phyloP scores from a whole-genome alignment of 2,329 filamentous ascomycete species.

The Monilinia fructigena region DNA sequence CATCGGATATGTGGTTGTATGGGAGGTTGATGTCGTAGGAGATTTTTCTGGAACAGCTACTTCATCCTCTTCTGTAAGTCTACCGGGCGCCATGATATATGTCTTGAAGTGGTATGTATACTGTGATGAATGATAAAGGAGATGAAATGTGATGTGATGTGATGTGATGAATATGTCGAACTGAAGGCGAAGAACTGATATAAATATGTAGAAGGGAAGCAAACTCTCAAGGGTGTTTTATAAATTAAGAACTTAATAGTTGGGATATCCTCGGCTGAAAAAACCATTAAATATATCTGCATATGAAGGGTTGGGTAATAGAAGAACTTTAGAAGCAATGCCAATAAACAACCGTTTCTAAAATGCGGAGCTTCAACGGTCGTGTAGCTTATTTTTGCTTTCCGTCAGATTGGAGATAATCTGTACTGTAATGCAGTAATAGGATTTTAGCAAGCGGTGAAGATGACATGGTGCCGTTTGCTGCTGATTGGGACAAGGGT shows the following conservation, averaged over 20 bases:
- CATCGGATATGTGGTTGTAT: constrained; percentile 44
- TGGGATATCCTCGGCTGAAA: constrained; percentile 5
- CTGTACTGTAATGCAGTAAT: constrained; percentile 22
- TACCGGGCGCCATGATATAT: constrained; percentile 31
- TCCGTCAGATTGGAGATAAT: constrained; percentile 18
- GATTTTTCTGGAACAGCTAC: constrained; percentile 29
- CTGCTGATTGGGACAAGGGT: constrained; percentile 18
- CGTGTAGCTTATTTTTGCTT: constrained; percentile 12
- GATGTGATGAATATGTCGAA: constrained; percentile 7
- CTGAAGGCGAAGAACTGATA: constrained; percentile 19
- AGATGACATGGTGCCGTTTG: constrained; percentile 19
- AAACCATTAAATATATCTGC: constrained; percentile 6
- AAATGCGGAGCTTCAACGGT: constrained; percentile 24
- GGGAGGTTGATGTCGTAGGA: constrained; percentile 50
- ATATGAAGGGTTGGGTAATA: constrained; percentile 9
- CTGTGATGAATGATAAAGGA: not conserved
- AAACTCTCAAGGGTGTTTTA: not conserved
- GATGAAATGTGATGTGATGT: constrained; percentile 13
- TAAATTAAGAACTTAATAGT: constrained; percentile 2
- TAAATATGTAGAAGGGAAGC: constrained; percentile 14
- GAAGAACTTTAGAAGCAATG: constrained; percentile 10
- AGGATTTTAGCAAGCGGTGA: constrained; percentile 21
- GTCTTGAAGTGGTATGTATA: not conserved
- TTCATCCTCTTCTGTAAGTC: constrained; percentile 28
- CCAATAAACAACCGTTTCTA: constrained; percentile 17